Evolutionary conservation across 805 yeast genomes (phyloP), one percentile per base, ranked within the genome.

Genomic region (Lachancea thermotolerans): DNA sequence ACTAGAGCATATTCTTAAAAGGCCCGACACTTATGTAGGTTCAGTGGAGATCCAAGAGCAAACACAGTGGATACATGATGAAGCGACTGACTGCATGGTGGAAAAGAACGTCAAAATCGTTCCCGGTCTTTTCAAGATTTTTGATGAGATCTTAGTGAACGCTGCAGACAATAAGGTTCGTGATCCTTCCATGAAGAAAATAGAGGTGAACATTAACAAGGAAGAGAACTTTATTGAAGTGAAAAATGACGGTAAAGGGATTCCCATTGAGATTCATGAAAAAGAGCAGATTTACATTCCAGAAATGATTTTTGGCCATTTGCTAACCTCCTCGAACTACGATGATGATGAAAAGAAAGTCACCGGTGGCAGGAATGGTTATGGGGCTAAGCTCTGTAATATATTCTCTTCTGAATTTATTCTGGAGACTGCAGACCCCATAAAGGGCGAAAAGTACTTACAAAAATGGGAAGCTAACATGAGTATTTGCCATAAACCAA

Each of bases 91-190:
- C 39, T 68, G 77, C 10, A 79, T 85, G 85, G 74, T 61, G 12
- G 77, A 73, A 50, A 76, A 70, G 49, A 62, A 59, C 1, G 95
- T 93, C 25, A 77, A 73, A 37, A 85, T 90, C 52, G 98, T 93
- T 10, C 99, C 99, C 2, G 99, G 98, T 40, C 69, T 93, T 49
- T 91, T 88, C 69, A 93, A 93, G 68, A 91, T 93, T 45, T 93
- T 93, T 62, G 99, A 93, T 65, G 99, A 93, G 68, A 90, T 93
- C 47, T 71, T 93, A 50, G 99, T 93, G 44, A 93, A 93, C 65
- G 98, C 99, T 5, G 99, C 99, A 11, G 99, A 93, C 67, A 93
- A 93, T 71, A 93, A 93, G 69, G 91, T 91, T 49, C 79, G 98
- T 55, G 99, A 93, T 62, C 88, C 96, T 1, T 54, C 75, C 9